These are phyloP conservation scores for Rhizopus microsporus DNA, from an alignment of 371 early-diverging fungal species.

Conservation along the genomic window DNA sequence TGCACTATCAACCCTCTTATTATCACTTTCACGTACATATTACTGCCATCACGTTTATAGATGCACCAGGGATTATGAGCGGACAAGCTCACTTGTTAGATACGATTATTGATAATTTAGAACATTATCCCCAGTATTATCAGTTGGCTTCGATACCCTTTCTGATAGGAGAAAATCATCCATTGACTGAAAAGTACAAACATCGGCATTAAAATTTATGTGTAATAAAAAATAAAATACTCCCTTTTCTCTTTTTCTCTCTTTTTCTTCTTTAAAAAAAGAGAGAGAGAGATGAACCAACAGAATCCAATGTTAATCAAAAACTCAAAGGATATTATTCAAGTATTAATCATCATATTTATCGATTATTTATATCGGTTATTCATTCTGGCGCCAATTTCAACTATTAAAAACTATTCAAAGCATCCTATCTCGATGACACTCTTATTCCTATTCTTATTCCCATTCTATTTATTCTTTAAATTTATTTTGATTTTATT, in stretches of 20 bases:
- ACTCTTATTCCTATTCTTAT: slow-evolving; percentile 13
- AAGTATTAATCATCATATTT: slow-evolving; percentile 9
- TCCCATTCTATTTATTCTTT: slow-evolving; percentile 19
- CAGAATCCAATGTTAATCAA: slow-evolving; percentile 4
- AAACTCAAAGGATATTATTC: slow-evolving; percentile 6
- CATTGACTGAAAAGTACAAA: slow-evolving; percentile 13
- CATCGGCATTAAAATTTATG: slow-evolving; percentile 6
- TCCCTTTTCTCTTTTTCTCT: not conserved
- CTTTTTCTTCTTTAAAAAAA: not conserved
- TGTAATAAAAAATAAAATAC: slow-evolving; percentile 3
- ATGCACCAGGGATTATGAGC: slow-evolving; percentile 61
- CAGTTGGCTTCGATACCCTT: slow-evolving; percentile 41
- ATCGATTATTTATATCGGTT: slow-evolving; percentile 17
- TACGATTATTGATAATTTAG: slow-evolving; percentile 66
- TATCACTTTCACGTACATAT: slow-evolving; percentile 87
- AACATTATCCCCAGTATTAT: slow-evolving; percentile 36
- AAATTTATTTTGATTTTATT: slow-evolving; percentile 1
- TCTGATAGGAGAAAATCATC: slow-evolving; percentile 33
- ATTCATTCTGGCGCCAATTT: slow-evolving; percentile 16
- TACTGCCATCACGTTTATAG: slow-evolving; percentile 62
- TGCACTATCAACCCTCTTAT: slow-evolving; percentile 89
- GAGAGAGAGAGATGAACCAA: not conserved
- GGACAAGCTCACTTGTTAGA: slow-evolving; percentile 80
- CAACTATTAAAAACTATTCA: slow-evolving; percentile 12
- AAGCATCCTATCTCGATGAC: slow-evolving; percentile 17